Evolutionary conservation across 192 early-diverging fungal genomes (phyloP).

Genomic region (Backusella psychrophila): DNA sequence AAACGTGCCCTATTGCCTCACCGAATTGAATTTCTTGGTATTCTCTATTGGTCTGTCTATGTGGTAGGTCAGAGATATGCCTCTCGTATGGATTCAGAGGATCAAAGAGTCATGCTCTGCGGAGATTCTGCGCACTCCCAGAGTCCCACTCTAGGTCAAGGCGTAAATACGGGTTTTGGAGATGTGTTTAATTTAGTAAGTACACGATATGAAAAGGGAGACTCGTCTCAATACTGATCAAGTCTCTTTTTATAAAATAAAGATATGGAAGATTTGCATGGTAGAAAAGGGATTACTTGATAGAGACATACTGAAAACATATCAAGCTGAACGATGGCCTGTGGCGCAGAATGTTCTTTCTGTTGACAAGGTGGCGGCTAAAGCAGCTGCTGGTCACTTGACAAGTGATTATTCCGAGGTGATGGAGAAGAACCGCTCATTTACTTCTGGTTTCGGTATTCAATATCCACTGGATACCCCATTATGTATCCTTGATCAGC

Average conservation of each 20-base stretch:
- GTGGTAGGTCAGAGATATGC: constrained; percentile 26
- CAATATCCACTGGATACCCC: not conserved
- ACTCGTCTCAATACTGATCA: not conserved
- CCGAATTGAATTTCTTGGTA: constrained; percentile 28
- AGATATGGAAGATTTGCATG: constrained; percentile 30
- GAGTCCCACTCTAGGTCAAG: constrained; percentile 33
- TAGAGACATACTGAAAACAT: constrained; percentile 9
- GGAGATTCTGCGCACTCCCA: constrained; percentile 32
- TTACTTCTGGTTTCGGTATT: constrained; percentile 30
- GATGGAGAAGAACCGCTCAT: constrained; percentile 12
- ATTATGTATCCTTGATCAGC: not conserved
- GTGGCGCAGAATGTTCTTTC: constrained; percentile 23
- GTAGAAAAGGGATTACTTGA: constrained; percentile 16
- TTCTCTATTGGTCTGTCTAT: constrained; percentile 29
- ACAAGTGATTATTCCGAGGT: constrained; percentile 9
- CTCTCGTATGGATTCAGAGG: constrained; percentile 2
- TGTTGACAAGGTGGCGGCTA: constrained; percentile 26
- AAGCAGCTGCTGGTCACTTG: constrained; percentile 11
- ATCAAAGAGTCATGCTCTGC: constrained; percentile 17
- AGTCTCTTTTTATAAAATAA: not conserved
- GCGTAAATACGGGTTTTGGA: constrained; percentile 33
- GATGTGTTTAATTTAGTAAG: constrained; percentile 32
- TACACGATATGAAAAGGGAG: not conserved
- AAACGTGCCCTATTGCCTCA: constrained; percentile 27
- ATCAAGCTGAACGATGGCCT: constrained; percentile 11